A percentile compares a stretch with the other conserved stretches of the same genome.
phyloP scores from a whole-genome alignment of 2,329 filamentous ascomycete genomes.

The Helotiales sp. region DNA sequence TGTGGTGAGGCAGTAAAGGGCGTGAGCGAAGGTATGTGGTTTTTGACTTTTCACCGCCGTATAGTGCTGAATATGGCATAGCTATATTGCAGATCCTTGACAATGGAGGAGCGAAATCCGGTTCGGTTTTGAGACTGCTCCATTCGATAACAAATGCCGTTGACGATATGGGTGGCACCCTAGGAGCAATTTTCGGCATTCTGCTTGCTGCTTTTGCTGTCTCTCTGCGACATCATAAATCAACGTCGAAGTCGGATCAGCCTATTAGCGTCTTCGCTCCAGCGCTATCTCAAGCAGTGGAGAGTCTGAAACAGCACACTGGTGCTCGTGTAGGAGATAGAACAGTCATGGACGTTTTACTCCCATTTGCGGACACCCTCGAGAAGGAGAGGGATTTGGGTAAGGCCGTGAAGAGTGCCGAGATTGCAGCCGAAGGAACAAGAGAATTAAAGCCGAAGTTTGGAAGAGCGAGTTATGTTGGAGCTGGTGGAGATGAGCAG shows the following conservation, averaged over 20 bases:
- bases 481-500: conserved; percentile 45
- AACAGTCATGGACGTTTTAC: conserved; percentile 36
- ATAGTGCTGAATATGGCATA: no score
- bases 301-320: conserved; percentile 33
- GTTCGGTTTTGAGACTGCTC: conserved; percentile 36
- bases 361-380: conserved; percentile 31
- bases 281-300: conserved; percentile 20
- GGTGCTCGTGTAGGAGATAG: conserved; percentile 33
- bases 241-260: neutral
- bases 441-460: conserved; percentile 55
- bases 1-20: conserved; percentile 37
- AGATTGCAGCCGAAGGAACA: conserved; percentile 48
- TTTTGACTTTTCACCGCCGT: no score
- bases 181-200: conserved; percentile 36
- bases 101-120: conserved; percentile 30
- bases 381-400: conserved; percentile 43
- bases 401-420: conserved; percentile 47
- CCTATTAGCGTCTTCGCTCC: conserved; percentile 24
- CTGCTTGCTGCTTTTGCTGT: conserved; percentile 30
- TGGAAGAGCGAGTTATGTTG: conserved; percentile 54
- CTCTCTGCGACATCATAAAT: conserved; percentile 15
- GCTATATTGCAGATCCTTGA: conserved; percentile 35
- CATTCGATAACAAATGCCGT: conserved; percentile 34
- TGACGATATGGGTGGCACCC: conserved; percentile 38
- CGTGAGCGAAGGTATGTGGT: conserved; percentile 22